A percentile compares a stretch with the other conserved stretches of the same genome.
Conservation (phyloP, 2,329 filamentous ascomycete species). For the Ophiostoma angusticollis region DNA sequence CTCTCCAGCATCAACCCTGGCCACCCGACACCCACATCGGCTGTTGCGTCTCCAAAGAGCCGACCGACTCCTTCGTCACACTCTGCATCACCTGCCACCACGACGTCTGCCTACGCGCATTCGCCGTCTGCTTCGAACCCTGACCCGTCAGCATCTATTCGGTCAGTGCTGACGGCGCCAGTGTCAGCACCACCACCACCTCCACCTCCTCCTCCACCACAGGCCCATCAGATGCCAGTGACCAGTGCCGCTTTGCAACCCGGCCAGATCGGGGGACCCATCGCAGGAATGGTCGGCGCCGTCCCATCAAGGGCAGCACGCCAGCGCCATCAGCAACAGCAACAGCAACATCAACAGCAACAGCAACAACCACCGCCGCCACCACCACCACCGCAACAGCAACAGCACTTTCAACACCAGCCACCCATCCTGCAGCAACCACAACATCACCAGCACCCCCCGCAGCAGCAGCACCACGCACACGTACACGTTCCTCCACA, state of each 20-base stretch:
- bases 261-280: conserved; percentile 16
- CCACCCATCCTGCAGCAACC: conserved; percentile 10
- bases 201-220: conserved; percentile 10
- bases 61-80: conserved; percentile 78
- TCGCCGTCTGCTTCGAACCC: conserved; percentile 30
- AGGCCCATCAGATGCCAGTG: conserved; percentile 3
- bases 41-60: conserved; percentile 52
- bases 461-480: conserved; percentile 7
- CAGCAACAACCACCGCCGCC: conserved; percentile 12
- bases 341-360: conserved; percentile 8
- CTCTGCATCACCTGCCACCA: conserved; percentile 41
- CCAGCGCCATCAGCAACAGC: conserved; percentile 13
- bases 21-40: conserved; percentile 29
- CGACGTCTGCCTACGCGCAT: conserved; percentile 29
- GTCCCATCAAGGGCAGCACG: conserved; percentile 13
- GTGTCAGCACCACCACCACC: conserved; percentile 15
- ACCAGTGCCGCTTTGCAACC: conserved; percentile 24
- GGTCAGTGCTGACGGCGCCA: conserved; percentile 22
- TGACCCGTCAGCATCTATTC: conserved; percentile 31
- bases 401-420: conserved; percentile 23
- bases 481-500: conserved; percentile 18
- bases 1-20: conserved; percentile 18
- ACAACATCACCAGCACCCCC: conserved; percentile 5
- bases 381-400: conserved; percentile 19
- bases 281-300: conserved; percentile 11